These are phyloP conservation scores for Neonothopanus nambi DNA, from an alignment of 1,284 basidiomycete species.

Conservation along the genomic window DNA sequence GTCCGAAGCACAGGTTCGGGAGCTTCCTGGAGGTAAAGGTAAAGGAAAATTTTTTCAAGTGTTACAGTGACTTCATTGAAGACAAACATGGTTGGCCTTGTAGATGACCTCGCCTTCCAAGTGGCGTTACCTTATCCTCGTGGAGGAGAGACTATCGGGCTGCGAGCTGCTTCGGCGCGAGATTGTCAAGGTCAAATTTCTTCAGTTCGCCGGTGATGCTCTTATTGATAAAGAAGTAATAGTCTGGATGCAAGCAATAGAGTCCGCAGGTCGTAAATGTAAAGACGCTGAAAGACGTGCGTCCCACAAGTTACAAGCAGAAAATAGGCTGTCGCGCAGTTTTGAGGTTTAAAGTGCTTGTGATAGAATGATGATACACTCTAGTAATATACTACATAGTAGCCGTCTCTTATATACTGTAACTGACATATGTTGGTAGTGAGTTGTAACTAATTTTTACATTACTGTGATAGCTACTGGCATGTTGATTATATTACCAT, in stretches of 20 bases:
- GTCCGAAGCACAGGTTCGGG: constrained; percentile 62
- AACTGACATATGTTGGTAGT: too few relatives aligned
- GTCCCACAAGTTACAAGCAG: neutral
- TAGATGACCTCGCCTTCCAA: constrained; percentile 68
- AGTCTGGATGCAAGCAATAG: constrained; percentile 58
- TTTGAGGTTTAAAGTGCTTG: too few relatives aligned
- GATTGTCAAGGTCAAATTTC: constrained; percentile 57
- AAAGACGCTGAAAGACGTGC: constrained; percentile 38
- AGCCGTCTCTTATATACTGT: too few relatives aligned
- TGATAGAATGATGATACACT: too few relatives aligned
- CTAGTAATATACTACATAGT: too few relatives aligned
- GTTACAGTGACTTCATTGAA: too few relatives aligned
- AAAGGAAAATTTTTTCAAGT: constrained; percentile 18
- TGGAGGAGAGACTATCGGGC: constrained; percentile 69
- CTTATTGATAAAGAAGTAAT: neutral
- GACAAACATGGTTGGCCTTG: constrained; percentile 8
- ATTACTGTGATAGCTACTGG: too few relatives aligned
- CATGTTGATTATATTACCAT: too few relatives aligned
- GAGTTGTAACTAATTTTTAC: too few relatives aligned
- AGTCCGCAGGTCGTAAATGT: constrained; percentile 37
- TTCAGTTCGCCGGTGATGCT: neutral
- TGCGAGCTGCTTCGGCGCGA: constrained; percentile 60
- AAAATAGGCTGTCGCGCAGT: too few relatives aligned
- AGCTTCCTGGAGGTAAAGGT: constrained; percentile 51
- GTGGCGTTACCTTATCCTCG: constrained; percentile 68